phyloP scores from a whole-genome alignment of 2,329 filamentous ascomycete species.

The Colletotrichum kahawae region DNA sequence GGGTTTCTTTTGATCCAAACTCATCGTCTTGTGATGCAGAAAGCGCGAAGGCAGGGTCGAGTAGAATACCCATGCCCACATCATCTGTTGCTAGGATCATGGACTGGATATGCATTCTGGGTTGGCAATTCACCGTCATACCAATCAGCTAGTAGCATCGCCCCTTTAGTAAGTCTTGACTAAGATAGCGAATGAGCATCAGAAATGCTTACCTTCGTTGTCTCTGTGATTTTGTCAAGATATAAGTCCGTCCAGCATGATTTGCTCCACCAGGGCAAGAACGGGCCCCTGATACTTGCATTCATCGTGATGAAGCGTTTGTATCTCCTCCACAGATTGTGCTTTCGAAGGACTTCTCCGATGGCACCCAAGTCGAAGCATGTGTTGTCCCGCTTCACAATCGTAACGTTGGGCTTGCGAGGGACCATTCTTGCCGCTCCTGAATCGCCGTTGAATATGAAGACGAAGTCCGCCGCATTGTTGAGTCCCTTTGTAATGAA shows the following conservation, averaged over 20 bases:
- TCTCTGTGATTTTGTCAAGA: conserved; percentile 32
- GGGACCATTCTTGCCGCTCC: conserved; percentile 31
- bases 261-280: conserved; percentile 36
- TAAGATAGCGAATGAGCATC: background rate
- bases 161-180: background rate
- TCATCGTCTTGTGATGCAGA: conserved; percentile 23
- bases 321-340: conserved; percentile 37
- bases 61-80: conserved; percentile 38
- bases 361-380: conserved; percentile 40
- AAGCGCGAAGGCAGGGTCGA: conserved; percentile 30
- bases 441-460: conserved; percentile 40
- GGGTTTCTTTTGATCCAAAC: conserved; percentile 28
- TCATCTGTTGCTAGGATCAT: conserved; percentile 42
- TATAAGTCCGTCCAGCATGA: conserved; percentile 41
- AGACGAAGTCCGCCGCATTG: conserved; percentile 40
- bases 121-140: conserved; percentile 38
- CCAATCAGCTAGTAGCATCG: conserved; percentile 35
- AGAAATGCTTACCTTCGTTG: conserved; percentile 27
- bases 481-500: conserved; percentile 41
- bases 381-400: conserved; percentile 33
- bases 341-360: conserved; percentile 35
- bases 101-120: conserved; percentile 37
- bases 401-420: conserved; percentile 30
- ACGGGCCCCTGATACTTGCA: conserved; percentile 39
- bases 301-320: conserved; percentile 39